Percentiles rank a stretch among this genome's conserved stretches.
These are phyloP conservation scores for Botrytis paeoniae DNA, from an alignment of 2,329 filamentous ascomycete genomes.

Conservation along the genomic window DNA sequence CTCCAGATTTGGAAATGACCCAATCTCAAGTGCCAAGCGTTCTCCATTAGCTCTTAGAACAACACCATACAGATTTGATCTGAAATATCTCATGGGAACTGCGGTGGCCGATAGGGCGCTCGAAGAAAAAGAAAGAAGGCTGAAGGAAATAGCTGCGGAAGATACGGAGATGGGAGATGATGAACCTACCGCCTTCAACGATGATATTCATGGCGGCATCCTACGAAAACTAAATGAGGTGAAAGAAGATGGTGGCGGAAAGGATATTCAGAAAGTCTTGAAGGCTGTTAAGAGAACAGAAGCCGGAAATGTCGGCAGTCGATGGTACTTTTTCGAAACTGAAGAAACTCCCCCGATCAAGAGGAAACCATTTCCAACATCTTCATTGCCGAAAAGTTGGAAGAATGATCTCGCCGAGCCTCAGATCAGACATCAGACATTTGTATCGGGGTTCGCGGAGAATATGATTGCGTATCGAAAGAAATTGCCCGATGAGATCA, in stretches of 20 bases:
- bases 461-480: constrained; percentile 47
- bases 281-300: constrained; percentile 60
- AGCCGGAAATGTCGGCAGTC: constrained; percentile 49
- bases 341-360: constrained; percentile 13
- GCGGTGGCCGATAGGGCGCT: constrained; percentile 57
- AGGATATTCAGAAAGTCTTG: constrained; percentile 44
- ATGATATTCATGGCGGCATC: constrained; percentile 7
- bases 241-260: constrained; percentile 40
- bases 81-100: constrained; percentile 60
- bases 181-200: neutral
- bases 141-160: constrained; percentile 35
- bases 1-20: constrained; percentile 22
- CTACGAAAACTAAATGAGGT: constrained; percentile 31
- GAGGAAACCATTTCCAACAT: constrained; percentile 33
- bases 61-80: constrained; percentile 60
- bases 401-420: constrained; percentile 44
- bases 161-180: constrained; percentile 11
- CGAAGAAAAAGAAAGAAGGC: constrained; percentile 50
- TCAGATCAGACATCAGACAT: constrained; percentile 52
- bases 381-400: constrained; percentile 28
- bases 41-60: constrained; percentile 44
- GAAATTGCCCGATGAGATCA: constrained; percentile 59
- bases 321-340: constrained; percentile 56
- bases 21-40: constrained; percentile 43
- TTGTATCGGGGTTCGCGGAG: constrained; percentile 61